Evolutionary conservation across 2,329 filamentous ascomycete genomes (phyloP).

Genomic region (Fusarium verticillioides): DNA sequence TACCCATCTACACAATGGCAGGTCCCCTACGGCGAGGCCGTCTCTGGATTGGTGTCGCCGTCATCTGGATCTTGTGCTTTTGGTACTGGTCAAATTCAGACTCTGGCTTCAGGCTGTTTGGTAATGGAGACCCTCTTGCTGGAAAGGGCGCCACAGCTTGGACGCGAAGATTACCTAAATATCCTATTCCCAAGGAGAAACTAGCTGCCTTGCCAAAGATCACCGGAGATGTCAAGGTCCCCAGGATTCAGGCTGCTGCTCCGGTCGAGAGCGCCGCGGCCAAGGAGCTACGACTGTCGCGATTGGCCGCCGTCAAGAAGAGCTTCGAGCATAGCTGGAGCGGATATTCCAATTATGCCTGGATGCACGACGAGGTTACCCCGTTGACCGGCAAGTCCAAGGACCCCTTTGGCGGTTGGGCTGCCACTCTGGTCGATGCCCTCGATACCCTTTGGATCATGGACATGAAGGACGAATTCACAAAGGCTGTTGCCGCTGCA

Average conservation of each 20-base stretch:
- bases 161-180: conserved; percentile 36
- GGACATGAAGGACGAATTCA: conserved; percentile 72
- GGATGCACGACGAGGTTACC: conserved; percentile 70
- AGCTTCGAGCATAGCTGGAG: conserved; percentile 67
- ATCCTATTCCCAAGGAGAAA: conserved; percentile 41
- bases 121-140: conserved; percentile 35
- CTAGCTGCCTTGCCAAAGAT: conserved; percentile 50
- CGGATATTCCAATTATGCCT: conserved; percentile 70
- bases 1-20: conserved; percentile 30
- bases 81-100: conserved; percentile 39
- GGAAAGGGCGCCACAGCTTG: conserved; percentile 40
- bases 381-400: conserved; percentile 63
- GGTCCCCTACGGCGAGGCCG: conserved; percentile 39
- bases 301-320: conserved; percentile 58
- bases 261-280: conserved; percentile 46
- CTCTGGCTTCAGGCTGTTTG: conserved; percentile 28
- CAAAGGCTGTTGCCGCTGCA: conserved; percentile 67
- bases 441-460: conserved; percentile 77
- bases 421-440: conserved; percentile 71
- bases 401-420: conserved; percentile 72
- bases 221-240: conserved; percentile 36
- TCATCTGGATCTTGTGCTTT: conserved; percentile 41
- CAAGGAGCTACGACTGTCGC: conserved; percentile 49
- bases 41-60: conserved; percentile 41
- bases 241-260: conserved; percentile 46